These are phyloP conservation scores for Pichia terricola DNA, from an alignment of 1,139 yeast genomes.

Conservation along the genomic window DNA sequence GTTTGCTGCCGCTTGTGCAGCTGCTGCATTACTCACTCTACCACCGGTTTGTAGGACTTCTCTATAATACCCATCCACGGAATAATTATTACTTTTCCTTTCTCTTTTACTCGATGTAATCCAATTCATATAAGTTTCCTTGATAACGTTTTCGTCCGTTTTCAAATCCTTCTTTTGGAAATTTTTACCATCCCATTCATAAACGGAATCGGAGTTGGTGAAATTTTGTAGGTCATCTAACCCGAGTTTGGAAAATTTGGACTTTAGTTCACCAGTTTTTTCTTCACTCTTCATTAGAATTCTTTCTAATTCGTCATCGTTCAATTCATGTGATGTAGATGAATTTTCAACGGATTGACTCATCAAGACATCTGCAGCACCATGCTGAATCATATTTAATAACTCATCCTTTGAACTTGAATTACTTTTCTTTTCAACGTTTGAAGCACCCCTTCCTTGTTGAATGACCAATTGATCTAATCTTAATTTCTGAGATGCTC, in stretches of 20 bases:
- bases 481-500: slow-evolving; percentile 72
- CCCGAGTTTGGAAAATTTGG: slow-evolving; percentile 57
- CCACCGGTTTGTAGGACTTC: slow-evolving; percentile 67
- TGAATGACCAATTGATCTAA: slow-evolving; percentile 76
- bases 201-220: slow-evolving; percentile 48
- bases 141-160: slow-evolving; percentile 23
- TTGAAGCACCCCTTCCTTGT: slow-evolving; percentile 42
- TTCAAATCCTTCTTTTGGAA: slow-evolving; percentile 55
- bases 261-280: slow-evolving; percentile 53
- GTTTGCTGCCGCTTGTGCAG: neutral
- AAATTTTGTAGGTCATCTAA: slow-evolving; percentile 71
- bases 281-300: slow-evolving; percentile 52
- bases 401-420: slow-evolving; percentile 54
- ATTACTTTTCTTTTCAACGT: slow-evolving; percentile 25
- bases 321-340: slow-evolving; percentile 26
- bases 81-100: slow-evolving; percentile 59
- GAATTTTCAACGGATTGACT: slow-evolving; percentile 2
- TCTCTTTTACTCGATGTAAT: slow-evolving; percentile 72
- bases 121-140: slow-evolving; percentile 37
- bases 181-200: slow-evolving; percentile 81
- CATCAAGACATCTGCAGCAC: slow-evolving; percentile 58
- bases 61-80: slow-evolving; percentile 70
- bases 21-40: slow-evolving; percentile 21
- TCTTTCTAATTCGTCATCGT: slow-evolving; percentile 55
- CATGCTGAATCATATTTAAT: slow-evolving; percentile 71